These are phyloP conservation scores for Dryadomyces quercus-mongolicae DNA, from an alignment of 2,329 filamentous ascomycete genomes.

Conservation along the genomic window DNA sequence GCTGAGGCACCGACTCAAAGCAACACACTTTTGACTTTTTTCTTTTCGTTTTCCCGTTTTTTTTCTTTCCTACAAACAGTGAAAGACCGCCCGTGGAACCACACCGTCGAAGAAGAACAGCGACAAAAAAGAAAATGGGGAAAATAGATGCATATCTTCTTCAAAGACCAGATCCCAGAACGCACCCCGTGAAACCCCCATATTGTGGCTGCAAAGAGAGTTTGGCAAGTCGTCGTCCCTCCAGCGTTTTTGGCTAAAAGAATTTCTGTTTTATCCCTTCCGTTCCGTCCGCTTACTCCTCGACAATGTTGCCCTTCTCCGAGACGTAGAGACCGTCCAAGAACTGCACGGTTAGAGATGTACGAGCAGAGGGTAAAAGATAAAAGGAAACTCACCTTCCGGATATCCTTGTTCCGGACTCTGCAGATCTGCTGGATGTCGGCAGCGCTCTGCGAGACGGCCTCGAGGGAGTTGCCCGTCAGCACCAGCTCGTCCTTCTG, in stretches of 20 bases:
- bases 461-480: constrained; percentile 88
- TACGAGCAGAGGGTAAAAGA: constrained; percentile 2
- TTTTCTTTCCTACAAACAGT: neutral
- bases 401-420: constrained; percentile 99
- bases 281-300: constrained; percentile 36
- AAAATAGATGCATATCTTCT: neutral
- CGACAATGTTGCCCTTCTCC: constrained; percentile 90
- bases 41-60: neutral
- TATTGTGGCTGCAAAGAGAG: neutral
- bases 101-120: constrained; percentile 2
- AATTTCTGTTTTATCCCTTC: neutral
- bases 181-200: neutral
- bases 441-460: constrained; percentile 93
- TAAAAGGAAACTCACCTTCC: constrained; percentile 59
- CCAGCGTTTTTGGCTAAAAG: neutral
- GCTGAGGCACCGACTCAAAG: too few relatives aligned
- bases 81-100: constrained; percentile 1
- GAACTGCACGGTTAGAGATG: constrained; percentile 54
- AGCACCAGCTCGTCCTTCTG: constrained; percentile 97
- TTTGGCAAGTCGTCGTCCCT: neutral
- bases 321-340: constrained; percentile 99
- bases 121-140: neutral
- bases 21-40: neutral
- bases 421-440: constrained; percentile 99
- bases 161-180: constrained; percentile 5